Percentiles rank a stretch among this genome's conserved stretches.
Conservation (phyloP, 352 stramenopile species). For the Globisporangium irregulare region DNA sequence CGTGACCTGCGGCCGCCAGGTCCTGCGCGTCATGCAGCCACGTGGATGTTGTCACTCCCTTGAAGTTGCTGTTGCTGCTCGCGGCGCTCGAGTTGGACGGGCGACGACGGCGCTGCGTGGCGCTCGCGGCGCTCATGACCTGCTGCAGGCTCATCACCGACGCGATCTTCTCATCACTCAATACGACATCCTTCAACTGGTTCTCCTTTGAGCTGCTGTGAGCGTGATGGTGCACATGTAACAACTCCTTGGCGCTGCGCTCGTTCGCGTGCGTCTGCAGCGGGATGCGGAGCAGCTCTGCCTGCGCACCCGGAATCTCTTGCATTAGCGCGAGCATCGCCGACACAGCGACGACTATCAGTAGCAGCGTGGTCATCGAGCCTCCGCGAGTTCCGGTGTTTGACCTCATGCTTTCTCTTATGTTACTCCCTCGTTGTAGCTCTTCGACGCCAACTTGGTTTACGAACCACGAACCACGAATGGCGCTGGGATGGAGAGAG, state of each 20-base stretch:
- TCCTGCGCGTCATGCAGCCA: constrained; percentile 29
- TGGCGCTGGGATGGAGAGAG: not conserved
- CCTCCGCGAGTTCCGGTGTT: not conserved
- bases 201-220: not conserved
- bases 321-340: not conserved
- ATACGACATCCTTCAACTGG: constrained; percentile 8
- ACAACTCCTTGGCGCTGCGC: constrained; percentile 31
- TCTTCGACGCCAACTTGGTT: not conserved
- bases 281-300: constrained; percentile 36
- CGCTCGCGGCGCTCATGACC: not conserved
- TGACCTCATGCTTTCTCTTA: not conserved
- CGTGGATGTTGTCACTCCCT: not conserved
- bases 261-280: constrained; percentile 23
- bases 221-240: constrained; percentile 30
- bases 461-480: not conserved
- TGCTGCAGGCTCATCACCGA: constrained; percentile 5
- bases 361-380: not conserved
- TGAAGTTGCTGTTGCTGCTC: not conserved
- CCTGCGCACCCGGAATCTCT: not conserved
- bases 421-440: not conserved
- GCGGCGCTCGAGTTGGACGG: not conserved
- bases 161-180: not conserved
- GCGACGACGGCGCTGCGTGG: not conserved
- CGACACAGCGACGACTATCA: not conserved
- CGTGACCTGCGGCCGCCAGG: constrained; percentile 32